Percentiles rank a stretch among this genome's conserved stretches.
Conservation (phyloP, 2,329 filamentous ascomycete species). For the Ascochyta koolunga region DNA sequence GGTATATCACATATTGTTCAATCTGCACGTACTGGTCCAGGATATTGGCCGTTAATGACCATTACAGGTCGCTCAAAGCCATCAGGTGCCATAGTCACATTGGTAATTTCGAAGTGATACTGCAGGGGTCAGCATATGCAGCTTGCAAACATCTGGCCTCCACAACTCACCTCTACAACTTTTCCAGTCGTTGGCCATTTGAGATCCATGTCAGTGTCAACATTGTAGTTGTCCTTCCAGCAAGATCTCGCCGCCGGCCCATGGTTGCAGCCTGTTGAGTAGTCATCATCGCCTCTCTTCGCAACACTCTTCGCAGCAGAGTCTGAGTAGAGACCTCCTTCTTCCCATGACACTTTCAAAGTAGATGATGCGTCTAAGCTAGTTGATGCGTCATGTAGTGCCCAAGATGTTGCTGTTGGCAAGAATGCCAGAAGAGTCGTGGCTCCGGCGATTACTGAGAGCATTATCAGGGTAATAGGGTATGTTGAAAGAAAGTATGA, state of each 20-base stretch:
- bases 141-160: neutral
- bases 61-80: constrained; percentile 50
- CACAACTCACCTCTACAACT: constrained; percentile 33
- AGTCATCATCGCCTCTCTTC: constrained; percentile 16
- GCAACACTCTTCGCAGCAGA: constrained; percentile 3
- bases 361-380: neutral
- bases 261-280: constrained; percentile 26
- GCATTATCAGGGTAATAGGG: constrained; percentile 12
- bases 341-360: constrained; percentile 34
- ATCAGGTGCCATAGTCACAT: constrained; percentile 54
- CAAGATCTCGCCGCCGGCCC: constrained; percentile 32
- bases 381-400: constrained; percentile 16
- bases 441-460: constrained; percentile 15
- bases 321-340: constrained; percentile 19
- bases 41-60: constrained; percentile 55
- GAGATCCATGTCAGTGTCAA: constrained; percentile 53
- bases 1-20: neutral
- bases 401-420: constrained; percentile 22
- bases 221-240: constrained; percentile 43
- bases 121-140: constrained; percentile 26
- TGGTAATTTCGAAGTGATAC: constrained; percentile 54
- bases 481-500: constrained; percentile 10
- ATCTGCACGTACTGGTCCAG: constrained; percentile 52
- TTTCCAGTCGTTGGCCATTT: constrained; percentile 53
- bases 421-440: constrained; percentile 23